Percentiles rank a stretch among this genome's conserved stretches.
Conservation (phyloP, 441 rosid genomes). For the Adansonia gregorii region DNA sequence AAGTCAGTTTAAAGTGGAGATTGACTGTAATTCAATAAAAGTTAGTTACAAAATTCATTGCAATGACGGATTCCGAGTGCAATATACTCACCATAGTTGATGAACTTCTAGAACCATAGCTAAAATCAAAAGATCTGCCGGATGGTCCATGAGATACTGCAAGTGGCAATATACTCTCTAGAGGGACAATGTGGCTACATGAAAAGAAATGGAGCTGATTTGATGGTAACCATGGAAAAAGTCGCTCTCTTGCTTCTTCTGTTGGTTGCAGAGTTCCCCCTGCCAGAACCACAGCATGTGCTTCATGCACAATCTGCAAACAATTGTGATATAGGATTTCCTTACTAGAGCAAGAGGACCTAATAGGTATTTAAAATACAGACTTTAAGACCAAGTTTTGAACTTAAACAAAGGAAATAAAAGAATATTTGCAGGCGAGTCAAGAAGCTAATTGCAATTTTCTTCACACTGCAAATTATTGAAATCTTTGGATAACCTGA, state of each 20-base stretch:
- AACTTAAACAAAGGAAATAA: background rate
- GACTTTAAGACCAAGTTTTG: background rate
- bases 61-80: conserved; percentile 24
- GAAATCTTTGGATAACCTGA: conserved; percentile 57
- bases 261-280: conserved; percentile 98
- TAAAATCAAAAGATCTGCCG: conserved; percentile 81
- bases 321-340: conserved; percentile 25
- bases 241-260: conserved; percentile 93
- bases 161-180: conserved; percentile 80
- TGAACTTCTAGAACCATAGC: conserved; percentile 82
- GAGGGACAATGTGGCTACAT: conserved; percentile 87
- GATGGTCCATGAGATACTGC: conserved; percentile 87
- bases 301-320: conserved; percentile 77
- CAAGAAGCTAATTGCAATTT: conserved; percentile 14
- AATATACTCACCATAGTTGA: conserved; percentile 54
- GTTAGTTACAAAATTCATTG: background rate
- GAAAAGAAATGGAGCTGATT: conserved; percentile 81
- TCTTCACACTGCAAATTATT: background rate
- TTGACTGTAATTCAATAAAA: background rate
- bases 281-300: conserved; percentile 83
- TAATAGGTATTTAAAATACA: background rate
- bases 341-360: conserved; percentile 11
- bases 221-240: conserved; percentile 79
- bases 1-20: conserved; percentile 18
- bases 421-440: background rate